phyloP scores from a whole-genome alignment of 2,329 filamentous ascomycete species.

The Pseudopithomyces maydicus region DNA sequence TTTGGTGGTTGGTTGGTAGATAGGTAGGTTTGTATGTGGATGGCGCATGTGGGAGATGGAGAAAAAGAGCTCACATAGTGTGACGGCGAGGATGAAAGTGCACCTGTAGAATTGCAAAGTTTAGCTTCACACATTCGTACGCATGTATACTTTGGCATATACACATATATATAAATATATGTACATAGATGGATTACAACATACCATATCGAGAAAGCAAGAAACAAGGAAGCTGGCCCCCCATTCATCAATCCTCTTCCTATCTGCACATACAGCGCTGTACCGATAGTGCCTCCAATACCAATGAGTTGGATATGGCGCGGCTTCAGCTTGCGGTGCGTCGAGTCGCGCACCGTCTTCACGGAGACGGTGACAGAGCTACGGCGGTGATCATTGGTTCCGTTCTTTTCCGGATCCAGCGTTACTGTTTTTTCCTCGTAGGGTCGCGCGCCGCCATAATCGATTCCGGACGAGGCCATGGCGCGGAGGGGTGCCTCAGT shows the following conservation, averaged over 20 bases:
- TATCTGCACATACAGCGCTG: slow-evolving; percentile 55
- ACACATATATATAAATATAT: too few species aligned
- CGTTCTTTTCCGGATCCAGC: slow-evolving; percentile 35
- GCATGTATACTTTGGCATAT: too few species aligned
- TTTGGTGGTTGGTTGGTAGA: too few species aligned
- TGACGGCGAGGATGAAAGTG: slow-evolving; percentile 49
- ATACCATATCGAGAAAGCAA: slow-evolving; percentile 53
- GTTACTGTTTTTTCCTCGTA: slow-evolving; percentile 21
- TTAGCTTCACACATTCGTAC: too few species aligned
- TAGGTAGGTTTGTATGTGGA: too few species aligned
- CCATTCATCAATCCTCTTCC: slow-evolving; percentile 53
- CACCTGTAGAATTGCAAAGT: slow-evolving; percentile 43
- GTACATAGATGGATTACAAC: too few species aligned
- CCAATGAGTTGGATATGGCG: slow-evolving; percentile 56
- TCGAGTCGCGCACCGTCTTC: slow-evolving; percentile 42
- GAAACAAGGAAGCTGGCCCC: slow-evolving; percentile 52
- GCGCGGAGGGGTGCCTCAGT: slow-evolving; percentile 19
- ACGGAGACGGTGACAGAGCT: slow-evolving; percentile 32
- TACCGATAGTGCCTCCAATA: slow-evolving; percentile 54
- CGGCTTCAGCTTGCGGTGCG: slow-evolving; percentile 52
- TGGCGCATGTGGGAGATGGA: too few species aligned
- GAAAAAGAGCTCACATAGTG: slow-evolving; percentile 39
- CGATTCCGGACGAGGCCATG: slow-evolving; percentile 44
- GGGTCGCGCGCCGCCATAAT: slow-evolving; percentile 26
- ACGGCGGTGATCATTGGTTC: slow-evolving; percentile 27